Evolutionary conservation across 2,329 filamentous ascomycete species (phyloP).

Genomic region (Ploettnerulaceae sp.): DNA sequence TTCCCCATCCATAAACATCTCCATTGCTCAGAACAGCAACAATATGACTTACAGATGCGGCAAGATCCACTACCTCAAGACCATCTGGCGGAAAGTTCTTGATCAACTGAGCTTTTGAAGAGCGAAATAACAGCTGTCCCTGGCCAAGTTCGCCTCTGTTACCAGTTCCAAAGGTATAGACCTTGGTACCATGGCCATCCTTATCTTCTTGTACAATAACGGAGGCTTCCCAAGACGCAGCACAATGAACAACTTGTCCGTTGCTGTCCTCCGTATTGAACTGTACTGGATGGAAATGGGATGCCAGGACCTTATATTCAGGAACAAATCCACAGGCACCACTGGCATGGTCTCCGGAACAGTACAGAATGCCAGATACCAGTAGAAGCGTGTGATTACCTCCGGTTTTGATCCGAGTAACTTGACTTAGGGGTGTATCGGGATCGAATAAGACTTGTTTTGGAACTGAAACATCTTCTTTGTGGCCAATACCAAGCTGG

Average conservation of each 20-base stretch:
- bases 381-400: constrained; percentile 84
- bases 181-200: constrained; percentile 39
- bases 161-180: constrained; percentile 64
- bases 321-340: constrained; percentile 48
- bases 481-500: constrained; percentile 67
- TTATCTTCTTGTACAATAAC: constrained; percentile 51
- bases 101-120: constrained; percentile 46
- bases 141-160: constrained; percentile 69
- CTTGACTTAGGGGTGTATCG: constrained; percentile 33
- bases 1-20: constrained; percentile 83
- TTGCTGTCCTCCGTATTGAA: constrained; percentile 19
- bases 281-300: constrained; percentile 21
- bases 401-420: constrained; percentile 48
- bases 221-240: constrained; percentile 76
- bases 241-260: constrained; percentile 41
- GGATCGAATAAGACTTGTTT: constrained; percentile 54
- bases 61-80: constrained; percentile 56
- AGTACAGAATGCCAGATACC: constrained; percentile 56
- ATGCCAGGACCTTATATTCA: constrained; percentile 4
- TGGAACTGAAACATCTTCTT: constrained; percentile 64
- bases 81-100: constrained; percentile 58
- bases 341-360: constrained; percentile 54
- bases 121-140: constrained; percentile 47
- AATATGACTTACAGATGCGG: constrained; percentile 73
- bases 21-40: constrained; percentile 71